These are phyloP conservation scores for Aspergillus sp. DNA, from an alignment of 2,329 filamentous ascomycete genomes.

Conservation along the genomic window DNA sequence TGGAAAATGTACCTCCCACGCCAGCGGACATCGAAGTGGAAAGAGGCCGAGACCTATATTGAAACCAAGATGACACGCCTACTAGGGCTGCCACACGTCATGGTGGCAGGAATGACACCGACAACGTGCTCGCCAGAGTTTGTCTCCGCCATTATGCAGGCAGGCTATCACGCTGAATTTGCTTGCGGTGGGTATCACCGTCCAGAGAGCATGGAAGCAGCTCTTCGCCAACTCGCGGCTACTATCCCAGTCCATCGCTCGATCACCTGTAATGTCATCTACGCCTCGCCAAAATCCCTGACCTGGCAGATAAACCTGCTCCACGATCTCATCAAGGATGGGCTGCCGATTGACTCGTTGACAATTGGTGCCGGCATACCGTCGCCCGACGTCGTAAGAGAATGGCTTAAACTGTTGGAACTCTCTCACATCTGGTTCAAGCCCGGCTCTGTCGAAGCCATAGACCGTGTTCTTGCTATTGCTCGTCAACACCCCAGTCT, in stretches of 20 bases:
- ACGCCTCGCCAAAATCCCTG: conserved; percentile 1
- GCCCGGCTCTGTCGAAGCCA: conserved; percentile 82
- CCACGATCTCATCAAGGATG: conserved; percentile 51
- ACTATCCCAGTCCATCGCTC: neutral
- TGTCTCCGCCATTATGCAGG: conserved; percentile 5
- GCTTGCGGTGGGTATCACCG: conserved; percentile 6
- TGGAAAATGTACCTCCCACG: conserved; percentile 1
- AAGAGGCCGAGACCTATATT: neutral
- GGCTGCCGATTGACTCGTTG: conserved; percentile 85
- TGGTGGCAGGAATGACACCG: conserved; percentile 11
- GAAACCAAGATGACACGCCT: conserved; percentile 1
- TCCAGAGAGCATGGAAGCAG: neutral
- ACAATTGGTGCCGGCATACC: conserved; percentile 94
- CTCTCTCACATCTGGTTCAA: conserved; percentile 94
- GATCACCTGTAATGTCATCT: conserved; percentile 12
- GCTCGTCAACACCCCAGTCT: conserved; percentile 87
- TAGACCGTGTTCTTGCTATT: conserved; percentile 86
- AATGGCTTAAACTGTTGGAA: conserved; percentile 88
- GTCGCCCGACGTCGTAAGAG: conserved; percentile 86
- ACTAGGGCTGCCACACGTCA: conserved; percentile 1
- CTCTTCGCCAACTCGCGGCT: neutral
- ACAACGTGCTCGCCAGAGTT: conserved; percentile 4
- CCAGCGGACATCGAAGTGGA: neutral
- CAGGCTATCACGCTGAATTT: conserved; percentile 8
- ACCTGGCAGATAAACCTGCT: conserved; percentile 4